Evolutionary conservation across 768 basidiomycete genomes (phyloP), one percentile per base, ranked within the genome.

Genomic region (Gymnopilus dilepis): DNA sequence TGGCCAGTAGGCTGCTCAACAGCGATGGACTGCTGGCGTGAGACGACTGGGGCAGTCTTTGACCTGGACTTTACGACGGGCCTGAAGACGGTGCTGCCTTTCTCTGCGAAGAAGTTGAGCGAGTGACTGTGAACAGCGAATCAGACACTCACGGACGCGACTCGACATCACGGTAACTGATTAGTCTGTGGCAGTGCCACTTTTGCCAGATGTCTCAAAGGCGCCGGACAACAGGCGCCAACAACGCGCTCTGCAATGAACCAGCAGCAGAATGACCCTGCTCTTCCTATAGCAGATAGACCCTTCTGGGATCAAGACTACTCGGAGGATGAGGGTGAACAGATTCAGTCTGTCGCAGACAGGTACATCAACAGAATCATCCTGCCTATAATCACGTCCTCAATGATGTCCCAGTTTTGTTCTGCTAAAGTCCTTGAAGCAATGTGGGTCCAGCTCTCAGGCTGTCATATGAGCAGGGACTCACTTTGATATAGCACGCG

Each of bases 21-120:
- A 12, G 59, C 56, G 19, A 68, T 64, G 56, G 74, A 73, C 17
- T 69, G 22, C 59, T 79, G 78, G 59, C 70, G 73, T 64, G 71
- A 70, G 47, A 52, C 58, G 30, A 56, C 64, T 21, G 65, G 65
- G 9, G 66, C 64, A 47, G 76, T 69, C 26, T 87, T 85, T 13
- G 81, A 67, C 48, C 88, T 80, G 8, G 83, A 74, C 69, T 86
- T 88, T 13, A 76, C 78, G 3, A 89, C 80, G n/a, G 90, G 90
- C 69, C 82, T 84, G 66, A 92, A 92, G 56, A 91, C 72, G 5
- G 86, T 81, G 7, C 82, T 79, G 15, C 90, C 90, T 70, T 92
- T 92, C 70, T 92, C 90, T 92, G 66, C 19, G 43, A 56, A 26
- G 15, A 53, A 28, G 51, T 40, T 54, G 3, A 65, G 48, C 57